Evolutionary conservation across 331 rosid genomes (phyloP).

Genomic region (Quercus tomentella): DNA sequence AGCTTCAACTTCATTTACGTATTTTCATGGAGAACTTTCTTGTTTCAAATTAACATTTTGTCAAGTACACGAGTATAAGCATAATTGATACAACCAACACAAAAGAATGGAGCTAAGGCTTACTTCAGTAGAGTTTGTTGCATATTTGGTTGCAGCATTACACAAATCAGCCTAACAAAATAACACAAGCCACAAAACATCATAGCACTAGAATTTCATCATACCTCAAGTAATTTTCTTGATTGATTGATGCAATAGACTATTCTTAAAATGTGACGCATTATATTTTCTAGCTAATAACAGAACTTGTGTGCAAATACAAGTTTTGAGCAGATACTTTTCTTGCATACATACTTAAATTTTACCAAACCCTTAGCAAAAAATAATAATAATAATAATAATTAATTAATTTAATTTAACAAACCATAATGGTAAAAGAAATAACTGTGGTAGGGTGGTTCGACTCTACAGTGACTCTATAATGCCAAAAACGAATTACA

Average conservation of each 20-base stretch:
- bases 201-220: neutral
- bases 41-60: too few species aligned
- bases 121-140: neutral
- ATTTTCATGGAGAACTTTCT: too few species aligned
- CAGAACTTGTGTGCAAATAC: neutral
- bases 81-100: neutral
- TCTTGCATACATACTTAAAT: neutral
- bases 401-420: neutral
- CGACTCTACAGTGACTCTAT: too few species aligned
- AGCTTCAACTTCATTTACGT: neutral
- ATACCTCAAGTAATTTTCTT: neutral
- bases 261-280: neutral
- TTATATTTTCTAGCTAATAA: neutral
- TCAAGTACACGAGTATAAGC: neutral
- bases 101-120: neutral
- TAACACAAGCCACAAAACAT: neutral
- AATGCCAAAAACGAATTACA: too few species aligned
- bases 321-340: neutral
- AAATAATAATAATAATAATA: neutral
- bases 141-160: neutral
- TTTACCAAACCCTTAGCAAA: neutral
- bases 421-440: neutral
- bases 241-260: neutral
- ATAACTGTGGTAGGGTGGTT: neutral
- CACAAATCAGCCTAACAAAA: neutral